Percentiles rank a stretch among this genome's conserved stretches.
These are phyloP conservation scores for Basidiobolus meristosporus DNA, from an alignment of 371 early-diverging fungal genomes.

Conservation along the genomic window DNA sequence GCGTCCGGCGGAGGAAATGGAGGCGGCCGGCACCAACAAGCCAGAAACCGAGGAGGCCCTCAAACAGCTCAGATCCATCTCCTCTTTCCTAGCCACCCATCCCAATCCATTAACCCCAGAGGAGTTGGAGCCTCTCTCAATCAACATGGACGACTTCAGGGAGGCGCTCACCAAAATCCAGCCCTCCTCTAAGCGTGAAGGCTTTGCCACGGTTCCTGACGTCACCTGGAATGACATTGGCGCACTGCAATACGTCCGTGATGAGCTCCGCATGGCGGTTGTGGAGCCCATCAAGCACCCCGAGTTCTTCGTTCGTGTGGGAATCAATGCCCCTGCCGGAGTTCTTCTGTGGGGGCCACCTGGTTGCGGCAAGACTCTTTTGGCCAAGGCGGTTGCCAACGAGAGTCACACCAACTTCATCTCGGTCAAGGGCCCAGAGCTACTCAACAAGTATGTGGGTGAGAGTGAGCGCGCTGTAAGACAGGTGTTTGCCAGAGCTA, in stretches of 20 bases:
- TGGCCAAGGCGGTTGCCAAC: conserved; percentile 97
- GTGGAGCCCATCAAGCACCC: conserved; percentile 93
- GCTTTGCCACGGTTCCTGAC: conserved; percentile 93
- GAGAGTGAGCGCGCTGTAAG: conserved; percentile 97
- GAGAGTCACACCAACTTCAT: conserved; percentile 96
- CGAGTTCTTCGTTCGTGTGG: conserved; percentile 77
- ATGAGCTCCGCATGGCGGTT: conserved; percentile 89
- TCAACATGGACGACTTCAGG: conserved; percentile 76
- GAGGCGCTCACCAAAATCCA: conserved; percentile 84
- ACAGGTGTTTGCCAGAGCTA: conserved; percentile 93
- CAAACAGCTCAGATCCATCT: conserved; percentile 43
- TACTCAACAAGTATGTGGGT: conserved; percentile 99
- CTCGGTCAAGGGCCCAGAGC: conserved; percentile 97
- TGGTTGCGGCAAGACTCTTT: conserved; percentile 98
- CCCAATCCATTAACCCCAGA: conserved; percentile 54
- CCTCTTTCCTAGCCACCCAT: conserved; percentile 46
- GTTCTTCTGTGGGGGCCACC: conserved; percentile 98
- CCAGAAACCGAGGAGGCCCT: conserved; percentile 11
- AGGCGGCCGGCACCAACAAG: conserved; percentile 5
- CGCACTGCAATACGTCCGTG: conserved; percentile 66
- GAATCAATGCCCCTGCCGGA: conserved; percentile 87
- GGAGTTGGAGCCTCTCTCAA: conserved; percentile 70
- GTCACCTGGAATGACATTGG: conserved; percentile 94
- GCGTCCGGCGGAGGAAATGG: background rate
- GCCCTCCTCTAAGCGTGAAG: conserved; percentile 95